Base-by-base conservation (phyloP, 805 yeast species). In the Candida insectorum region DNA sequence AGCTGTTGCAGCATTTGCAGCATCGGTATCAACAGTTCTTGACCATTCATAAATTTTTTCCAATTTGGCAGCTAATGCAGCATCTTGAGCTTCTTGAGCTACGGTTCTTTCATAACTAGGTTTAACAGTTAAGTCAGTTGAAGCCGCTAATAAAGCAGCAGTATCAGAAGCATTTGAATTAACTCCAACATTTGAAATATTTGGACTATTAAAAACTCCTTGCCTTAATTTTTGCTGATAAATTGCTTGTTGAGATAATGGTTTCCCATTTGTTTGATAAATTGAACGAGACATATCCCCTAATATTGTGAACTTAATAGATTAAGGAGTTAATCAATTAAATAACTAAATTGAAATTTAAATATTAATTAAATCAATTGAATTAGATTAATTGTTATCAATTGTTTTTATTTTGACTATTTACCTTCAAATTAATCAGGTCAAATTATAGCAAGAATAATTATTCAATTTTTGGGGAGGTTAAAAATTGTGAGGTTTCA, bases 81-180 rank as follows among this genome's bases (percentile, higher is more conserved):
- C 86, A 16, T 73, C 70, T 24, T 81, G 84, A 11, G 85, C 85
- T 33, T 77, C 85, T 6, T 52, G 62, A 6, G 80, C 68, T 12
- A 79, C 72, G 10, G 71, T 54, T 39, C 89, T 63, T 54, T 77
- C 80, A 54, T 81, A 83, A 10, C 65, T 44, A 10, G 86, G 78
- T 41, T 72, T 74, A 24, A 81, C 75, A 2, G 78, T 69, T 28
- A 79, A 65, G 54, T 79, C 84, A 2, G 83, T 60, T 9, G 79
- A 73, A 5, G 85, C 75, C 2, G 93, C 94, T 41, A 82, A 64
- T 34, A 81, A 62, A 1, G 93, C 93, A 30, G 94, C 91, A 5
- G 83, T 75, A 51, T 80, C 87, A 11, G 85, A 73, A 18, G 88
- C 85, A 26, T 75, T 69, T 38, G 79, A 70, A 40, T 75, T 70